Evolutionary conservation across 164 flowering plant genomes (phyloP).

Genomic region (Warburgia ugandensis): DNA sequence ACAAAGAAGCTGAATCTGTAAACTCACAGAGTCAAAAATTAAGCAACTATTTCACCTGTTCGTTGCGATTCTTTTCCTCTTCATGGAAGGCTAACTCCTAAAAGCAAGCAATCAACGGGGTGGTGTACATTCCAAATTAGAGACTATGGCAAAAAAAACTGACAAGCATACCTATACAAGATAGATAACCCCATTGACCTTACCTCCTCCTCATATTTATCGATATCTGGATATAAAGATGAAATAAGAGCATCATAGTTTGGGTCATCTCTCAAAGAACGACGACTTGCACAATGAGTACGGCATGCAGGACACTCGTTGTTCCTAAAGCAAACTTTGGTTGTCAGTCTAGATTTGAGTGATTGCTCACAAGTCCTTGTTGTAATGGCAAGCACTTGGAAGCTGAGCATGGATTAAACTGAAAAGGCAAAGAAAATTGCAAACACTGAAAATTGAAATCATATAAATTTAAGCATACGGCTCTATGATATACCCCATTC

Average conservation of each 20-base stretch:
- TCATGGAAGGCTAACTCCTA: slow-evolving; percentile 82
- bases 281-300: slow-evolving; percentile 96
- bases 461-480: background rate
- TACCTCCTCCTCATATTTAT: slow-evolving; percentile 88
- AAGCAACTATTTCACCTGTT: slow-evolving; percentile 40
- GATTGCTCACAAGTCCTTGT: background rate
- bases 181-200: slow-evolving; percentile 3
- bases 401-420: background rate
- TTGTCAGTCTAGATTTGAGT: background rate
- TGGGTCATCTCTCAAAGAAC: slow-evolving; percentile 96
- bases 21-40: background rate
- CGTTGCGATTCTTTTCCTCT: slow-evolving; percentile 67
- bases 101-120: slow-evolving; percentile 13
- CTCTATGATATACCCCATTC: slow-evolving; percentile 63
- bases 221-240: slow-evolving; percentile 72
- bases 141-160: background rate
- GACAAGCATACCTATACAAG: background rate
- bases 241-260: slow-evolving; percentile 76
- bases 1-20: background rate
- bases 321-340: slow-evolving; percentile 45
- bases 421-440: background rate
- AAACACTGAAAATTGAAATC: background rate
- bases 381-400: background rate
- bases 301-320: slow-evolving; percentile 99
- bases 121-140: slow-evolving; percentile 7